Percentiles rank a stretch among this genome's conserved stretches.
Evolutionary conservation across 345 rosid species (phyloP).

Genomic region (Gossypium anomalum): DNA sequence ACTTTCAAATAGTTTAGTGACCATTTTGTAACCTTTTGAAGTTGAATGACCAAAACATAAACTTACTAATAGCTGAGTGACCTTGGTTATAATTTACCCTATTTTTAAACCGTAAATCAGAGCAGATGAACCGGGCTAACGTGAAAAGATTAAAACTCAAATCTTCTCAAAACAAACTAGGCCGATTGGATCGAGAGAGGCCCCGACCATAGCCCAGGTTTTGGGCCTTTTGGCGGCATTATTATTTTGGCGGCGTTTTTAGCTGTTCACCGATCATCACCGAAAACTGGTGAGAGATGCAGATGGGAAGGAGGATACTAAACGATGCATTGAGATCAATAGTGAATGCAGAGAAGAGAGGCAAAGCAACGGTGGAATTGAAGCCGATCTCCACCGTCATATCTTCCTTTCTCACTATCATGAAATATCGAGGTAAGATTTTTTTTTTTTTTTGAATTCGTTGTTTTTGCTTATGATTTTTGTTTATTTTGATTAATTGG

Average conservation of each 20-base stretch:
- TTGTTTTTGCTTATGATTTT: neutral
- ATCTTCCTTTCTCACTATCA: slow-evolving; percentile 83
- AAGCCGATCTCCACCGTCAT: slow-evolving; percentile 82
- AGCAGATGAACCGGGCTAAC: too few species aligned
- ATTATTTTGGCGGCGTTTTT: neutral
- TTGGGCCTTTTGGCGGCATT: neutral
- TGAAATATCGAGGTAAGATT: slow-evolving; percentile 65
- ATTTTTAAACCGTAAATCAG: too few species aligned
- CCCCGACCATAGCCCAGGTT: neutral
- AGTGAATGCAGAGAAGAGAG: slow-evolving; percentile 87
- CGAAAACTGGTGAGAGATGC: slow-evolving; percentile 15
- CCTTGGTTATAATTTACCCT: too few species aligned
- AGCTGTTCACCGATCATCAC: neutral
- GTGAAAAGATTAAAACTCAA: too few species aligned
- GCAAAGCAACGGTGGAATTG: slow-evolving; percentile 74
- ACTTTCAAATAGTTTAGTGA: too few species aligned
- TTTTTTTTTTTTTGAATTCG: neutral
- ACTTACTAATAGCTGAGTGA: too few species aligned
- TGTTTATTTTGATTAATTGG: neutral
- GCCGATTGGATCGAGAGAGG: too few species aligned
- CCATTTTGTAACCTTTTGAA: too few species aligned
- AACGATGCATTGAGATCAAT: slow-evolving; percentile 81
- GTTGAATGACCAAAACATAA: too few species aligned
- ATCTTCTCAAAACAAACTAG: too few species aligned
- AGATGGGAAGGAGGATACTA: slow-evolving; percentile 85